phyloP scores from a whole-genome alignment of 2,329 filamentous ascomycete genomes.

The Septoria linicola region DNA sequence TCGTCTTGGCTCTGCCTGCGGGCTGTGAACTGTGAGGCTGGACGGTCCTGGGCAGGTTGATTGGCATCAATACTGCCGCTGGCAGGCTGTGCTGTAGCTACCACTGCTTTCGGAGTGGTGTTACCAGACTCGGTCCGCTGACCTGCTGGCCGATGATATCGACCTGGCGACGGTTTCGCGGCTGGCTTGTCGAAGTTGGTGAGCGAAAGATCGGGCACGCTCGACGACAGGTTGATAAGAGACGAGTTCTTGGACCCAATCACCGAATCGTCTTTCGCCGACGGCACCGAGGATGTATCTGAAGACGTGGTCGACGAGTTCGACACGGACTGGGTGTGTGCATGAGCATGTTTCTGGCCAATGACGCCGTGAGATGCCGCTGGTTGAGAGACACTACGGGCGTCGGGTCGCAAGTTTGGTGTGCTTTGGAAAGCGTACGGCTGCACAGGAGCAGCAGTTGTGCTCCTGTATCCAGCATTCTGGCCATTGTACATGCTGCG shows the following conservation, averaged over 20 bases:
- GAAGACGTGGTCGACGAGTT: constrained; percentile 53
- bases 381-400: constrained; percentile 57
- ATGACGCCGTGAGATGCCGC: constrained; percentile 33
- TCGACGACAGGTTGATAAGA: constrained; percentile 51
- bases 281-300: constrained; percentile 39
- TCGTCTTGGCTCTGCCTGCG: constrained; percentile 63
- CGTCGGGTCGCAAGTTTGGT: constrained; percentile 58
- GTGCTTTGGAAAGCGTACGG: constrained; percentile 53
- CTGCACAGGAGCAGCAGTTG: constrained; percentile 47
- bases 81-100: constrained; percentile 49
- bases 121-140: constrained; percentile 52
- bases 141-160: constrained; percentile 71
- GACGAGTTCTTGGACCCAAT: constrained; percentile 36
- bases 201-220: constrained; percentile 57
- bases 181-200: constrained; percentile 55
- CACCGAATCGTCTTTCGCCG: constrained; percentile 39
- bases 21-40: constrained; percentile 15
- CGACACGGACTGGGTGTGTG: constrained; percentile 42
- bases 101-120: constrained; percentile 33
- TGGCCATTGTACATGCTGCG: constrained; percentile 47
- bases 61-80: constrained; percentile 56
- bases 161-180: constrained; percentile 70
- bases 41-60: constrained; percentile 44
- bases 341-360: constrained; percentile 37
- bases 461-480: constrained; percentile 44